These are phyloP conservation scores for Ceratocystis variospora DNA, from an alignment of 2,329 filamentous ascomycete species.

Conservation along the genomic window DNA sequence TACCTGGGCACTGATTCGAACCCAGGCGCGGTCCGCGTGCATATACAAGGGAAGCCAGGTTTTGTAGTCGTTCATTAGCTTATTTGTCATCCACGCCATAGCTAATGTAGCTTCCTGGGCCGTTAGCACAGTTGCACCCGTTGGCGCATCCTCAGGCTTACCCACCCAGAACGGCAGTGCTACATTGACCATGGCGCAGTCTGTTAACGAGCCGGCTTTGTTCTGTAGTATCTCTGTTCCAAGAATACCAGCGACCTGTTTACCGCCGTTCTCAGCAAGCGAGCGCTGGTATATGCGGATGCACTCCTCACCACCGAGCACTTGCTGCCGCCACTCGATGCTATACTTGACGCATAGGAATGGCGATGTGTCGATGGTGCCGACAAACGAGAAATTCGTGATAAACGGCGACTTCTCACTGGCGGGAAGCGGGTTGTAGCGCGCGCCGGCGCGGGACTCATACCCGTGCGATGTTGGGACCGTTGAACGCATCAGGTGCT, in stretches of 20 bases:
- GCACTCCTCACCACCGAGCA: conserved; percentile 58
- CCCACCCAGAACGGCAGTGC: conserved; percentile 46
- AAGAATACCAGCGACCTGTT: conserved; percentile 45
- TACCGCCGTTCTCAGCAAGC: conserved; percentile 51
- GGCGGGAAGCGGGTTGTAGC: conserved; percentile 27
- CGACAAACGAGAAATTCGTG: conserved; percentile 59
- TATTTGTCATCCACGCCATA: conserved; percentile 44
- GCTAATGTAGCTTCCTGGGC: conserved; percentile 28
- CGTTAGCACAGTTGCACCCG: conserved; percentile 24
- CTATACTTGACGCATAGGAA: conserved; percentile 60
- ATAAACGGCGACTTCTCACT: conserved; percentile 46
- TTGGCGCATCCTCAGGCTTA: conserved; percentile 23
- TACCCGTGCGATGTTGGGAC: conserved; percentile 75
- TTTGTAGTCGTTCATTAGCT: conserved; percentile 44
- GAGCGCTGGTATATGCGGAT: conserved; percentile 50
- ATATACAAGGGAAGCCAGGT: conserved; percentile 57
- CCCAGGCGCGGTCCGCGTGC: conserved; percentile 52
- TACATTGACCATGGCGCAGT: conserved; percentile 61
- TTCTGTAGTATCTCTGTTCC: conserved; percentile 64
- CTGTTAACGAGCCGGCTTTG: conserved; percentile 42
- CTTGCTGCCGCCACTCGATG: conserved; percentile 53
- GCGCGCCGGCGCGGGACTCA: conserved; percentile 30
- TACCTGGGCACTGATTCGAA: conserved; percentile 63
- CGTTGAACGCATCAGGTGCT: conserved; percentile 57
- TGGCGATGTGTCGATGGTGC: conserved; percentile 58